A percentile compares a stretch with the other conserved stretches of the same genome.
Evolutionary conservation across 495 filamentous ascomycete genomes (phyloP).

Genomic region (Viridothelium virens): DNA sequence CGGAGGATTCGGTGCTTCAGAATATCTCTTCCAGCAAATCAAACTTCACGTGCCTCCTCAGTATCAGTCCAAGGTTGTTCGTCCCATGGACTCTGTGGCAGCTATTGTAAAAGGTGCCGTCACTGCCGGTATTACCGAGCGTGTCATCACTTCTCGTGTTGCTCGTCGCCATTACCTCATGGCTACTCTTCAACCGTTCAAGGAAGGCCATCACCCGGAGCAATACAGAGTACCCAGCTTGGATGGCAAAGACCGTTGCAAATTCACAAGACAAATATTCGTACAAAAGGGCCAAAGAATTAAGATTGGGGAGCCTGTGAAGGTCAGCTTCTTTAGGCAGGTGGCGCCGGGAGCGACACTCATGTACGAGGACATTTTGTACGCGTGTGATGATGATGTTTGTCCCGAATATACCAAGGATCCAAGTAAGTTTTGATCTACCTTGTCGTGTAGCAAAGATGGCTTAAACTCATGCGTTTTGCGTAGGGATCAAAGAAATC

Average conservation of each 20-base stretch:
- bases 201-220: constrained; percentile 96
- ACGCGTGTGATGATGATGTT: constrained; percentile 95
- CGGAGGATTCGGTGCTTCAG: constrained; percentile 66
- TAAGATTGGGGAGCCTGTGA: constrained; percentile 98
- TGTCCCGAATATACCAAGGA: constrained; percentile 99
- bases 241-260: constrained; percentile 96
- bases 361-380: constrained; percentile 98
- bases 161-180: constrained; percentile 98
- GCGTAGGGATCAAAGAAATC: constrained; percentile 92
- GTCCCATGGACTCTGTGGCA: constrained; percentile 70
- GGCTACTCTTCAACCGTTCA: constrained; percentile 97
- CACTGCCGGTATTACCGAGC: constrained; percentile 88
- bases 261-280: constrained; percentile 97
- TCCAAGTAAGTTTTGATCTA: constrained; percentile 68
- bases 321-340: constrained; percentile 97
- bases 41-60: constrained; percentile 74
- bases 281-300: constrained; percentile 98
- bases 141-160: constrained; percentile 92
- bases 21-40: constrained; percentile 75
- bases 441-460: neutral
- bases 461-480: constrained; percentile 12
- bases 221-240: constrained; percentile 94
- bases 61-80: constrained; percentile 69
- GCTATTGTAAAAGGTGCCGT: constrained; percentile 72
- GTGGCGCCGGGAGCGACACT: constrained; percentile 94